A percentile compares a stretch with the other conserved stretches of the same genome.
phyloP scores from a whole-genome alignment of 1,284 basidiomycete genomes.

The Boletus calvinii region DNA sequence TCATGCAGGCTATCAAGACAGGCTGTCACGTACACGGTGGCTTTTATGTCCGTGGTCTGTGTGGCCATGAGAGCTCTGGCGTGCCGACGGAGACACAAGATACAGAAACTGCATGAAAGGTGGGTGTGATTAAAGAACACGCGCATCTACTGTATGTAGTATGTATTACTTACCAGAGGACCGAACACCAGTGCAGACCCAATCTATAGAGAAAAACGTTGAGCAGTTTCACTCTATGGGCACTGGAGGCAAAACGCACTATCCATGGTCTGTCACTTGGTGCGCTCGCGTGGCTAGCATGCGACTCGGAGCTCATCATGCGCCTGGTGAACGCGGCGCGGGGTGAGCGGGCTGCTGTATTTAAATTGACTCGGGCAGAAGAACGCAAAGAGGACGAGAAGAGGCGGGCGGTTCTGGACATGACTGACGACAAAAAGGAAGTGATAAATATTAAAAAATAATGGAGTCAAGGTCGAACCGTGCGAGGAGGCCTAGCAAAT shows the following conservation, averaged over 20 bases:
- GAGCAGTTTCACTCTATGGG: not conserved
- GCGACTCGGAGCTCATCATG: conserved; percentile 28
- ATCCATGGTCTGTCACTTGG: conserved; percentile 32
- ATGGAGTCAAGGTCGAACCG: conserved; percentile 5
- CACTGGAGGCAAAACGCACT: conserved; percentile 16
- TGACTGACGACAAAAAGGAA: conserved; percentile 2
- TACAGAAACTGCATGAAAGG: conserved; percentile 28
- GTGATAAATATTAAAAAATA: not conserved
- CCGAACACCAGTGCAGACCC: conserved; percentile 36
- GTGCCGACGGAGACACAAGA: conserved; percentile 33
- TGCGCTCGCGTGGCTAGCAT: conserved; percentile 20
- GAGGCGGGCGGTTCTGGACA: conserved; percentile 25
- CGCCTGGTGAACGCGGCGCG: conserved; percentile 21
- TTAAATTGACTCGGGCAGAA: conserved; percentile 8
- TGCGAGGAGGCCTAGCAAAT: conserved; percentile 20
- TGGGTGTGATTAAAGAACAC: not conserved
- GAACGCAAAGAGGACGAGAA: conserved; percentile 19
- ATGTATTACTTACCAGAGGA: conserved; percentile 25
- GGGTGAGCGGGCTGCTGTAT: conserved; percentile 11
- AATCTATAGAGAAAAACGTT: conserved; percentile 17
- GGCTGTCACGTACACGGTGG: conserved; percentile 24
- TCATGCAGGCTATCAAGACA: not conserved
- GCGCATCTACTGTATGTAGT: not conserved
- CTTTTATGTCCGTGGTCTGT: conserved; percentile 21
- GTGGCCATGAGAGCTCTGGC: conserved; percentile 23